phyloP scores from a whole-genome alignment of 345 rosid species.

The Moricandia arvensis region DNA sequence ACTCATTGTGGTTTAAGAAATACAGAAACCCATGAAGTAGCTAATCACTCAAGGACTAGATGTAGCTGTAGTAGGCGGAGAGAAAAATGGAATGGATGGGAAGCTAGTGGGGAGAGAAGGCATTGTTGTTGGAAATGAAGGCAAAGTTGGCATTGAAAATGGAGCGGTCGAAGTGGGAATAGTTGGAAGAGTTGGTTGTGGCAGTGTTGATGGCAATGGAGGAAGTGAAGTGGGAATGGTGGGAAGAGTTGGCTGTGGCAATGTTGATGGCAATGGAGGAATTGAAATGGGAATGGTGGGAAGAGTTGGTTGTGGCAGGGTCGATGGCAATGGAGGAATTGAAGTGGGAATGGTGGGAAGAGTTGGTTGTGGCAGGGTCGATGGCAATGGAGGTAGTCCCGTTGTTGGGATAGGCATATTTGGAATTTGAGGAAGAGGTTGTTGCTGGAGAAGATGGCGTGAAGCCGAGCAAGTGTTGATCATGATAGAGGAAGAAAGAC shows the following conservation, averaged over 20 bases:
- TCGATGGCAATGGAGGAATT: constrained; percentile 1
- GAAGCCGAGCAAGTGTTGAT: constrained; percentile 25
- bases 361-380: constrained; percentile 10
- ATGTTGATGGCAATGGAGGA: constrained; percentile 6
- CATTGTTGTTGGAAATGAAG: not conserved
- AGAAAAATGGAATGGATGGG: constrained; percentile 20
- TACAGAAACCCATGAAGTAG: not conserved
- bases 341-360: constrained; percentile 6
- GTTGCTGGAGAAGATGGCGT: constrained; percentile 34
- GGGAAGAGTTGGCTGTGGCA: not conserved
- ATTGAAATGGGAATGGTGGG: constrained; percentile 15
- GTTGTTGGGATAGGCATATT: constrained; percentile 17
- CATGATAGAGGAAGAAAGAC: constrained; percentile 18
- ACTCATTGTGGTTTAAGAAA: not conserved
- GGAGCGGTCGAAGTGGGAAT: not conserved
- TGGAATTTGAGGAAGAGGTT: constrained; percentile 34
- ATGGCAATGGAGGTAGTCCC: constrained; percentile 29
- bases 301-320: not conserved
- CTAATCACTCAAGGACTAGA: constrained; percentile 16
- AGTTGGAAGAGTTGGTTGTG: not conserved
- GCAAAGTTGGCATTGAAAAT: not conserved
- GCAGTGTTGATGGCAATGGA: not conserved
- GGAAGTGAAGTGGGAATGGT: too few relatives aligned
- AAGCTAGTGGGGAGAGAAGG: constrained; percentile 20
- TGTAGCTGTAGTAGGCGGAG: constrained; percentile 16